These are phyloP conservation scores for Linum lewisii DNA, from an alignment of 345 rosid species.

Conservation along the genomic window DNA sequence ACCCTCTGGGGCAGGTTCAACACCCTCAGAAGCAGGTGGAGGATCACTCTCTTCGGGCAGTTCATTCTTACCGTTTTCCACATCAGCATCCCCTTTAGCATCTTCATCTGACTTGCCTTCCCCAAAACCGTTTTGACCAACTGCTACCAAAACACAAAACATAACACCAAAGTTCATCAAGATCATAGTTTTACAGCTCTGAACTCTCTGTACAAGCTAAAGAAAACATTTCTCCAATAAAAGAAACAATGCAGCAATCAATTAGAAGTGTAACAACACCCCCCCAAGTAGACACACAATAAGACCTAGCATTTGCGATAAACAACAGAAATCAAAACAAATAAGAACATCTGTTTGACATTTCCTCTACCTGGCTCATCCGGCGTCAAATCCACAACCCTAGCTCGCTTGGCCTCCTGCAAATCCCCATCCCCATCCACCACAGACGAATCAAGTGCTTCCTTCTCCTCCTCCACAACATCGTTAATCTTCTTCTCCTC, in stretches of 20 bases:
- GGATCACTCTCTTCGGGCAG: slow-evolving; percentile 20
- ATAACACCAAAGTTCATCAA: not conserved
- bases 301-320: not conserved
- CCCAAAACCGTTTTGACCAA: slow-evolving; percentile 33
- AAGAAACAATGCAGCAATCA: not conserved
- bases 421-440: slow-evolving; percentile 25
- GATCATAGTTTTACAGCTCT: not conserved
- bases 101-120: slow-evolving; percentile 23
- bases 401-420: slow-evolving; percentile 43
- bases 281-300: not conserved
- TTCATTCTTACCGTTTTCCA: slow-evolving; percentile 15
- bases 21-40: slow-evolving; percentile 14
- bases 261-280: not conserved
- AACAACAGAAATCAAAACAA: not conserved
- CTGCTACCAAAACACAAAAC: slow-evolving; percentile 15
- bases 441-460: slow-evolving; percentile 8
- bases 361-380: slow-evolving; percentile 45
- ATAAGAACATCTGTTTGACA: no score
- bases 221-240: not conserved
- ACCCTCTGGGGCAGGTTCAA: not conserved
- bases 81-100: slow-evolving; percentile 12
- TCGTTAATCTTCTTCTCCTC: slow-evolving; percentile 7
- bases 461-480: slow-evolving; percentile 14
- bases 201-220: not conserved
- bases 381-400: slow-evolving; percentile 31